Evolutionary conservation across 2,329 filamentous ascomycete genomes (phyloP).

Genomic region (Leptodontidium sp.): DNA sequence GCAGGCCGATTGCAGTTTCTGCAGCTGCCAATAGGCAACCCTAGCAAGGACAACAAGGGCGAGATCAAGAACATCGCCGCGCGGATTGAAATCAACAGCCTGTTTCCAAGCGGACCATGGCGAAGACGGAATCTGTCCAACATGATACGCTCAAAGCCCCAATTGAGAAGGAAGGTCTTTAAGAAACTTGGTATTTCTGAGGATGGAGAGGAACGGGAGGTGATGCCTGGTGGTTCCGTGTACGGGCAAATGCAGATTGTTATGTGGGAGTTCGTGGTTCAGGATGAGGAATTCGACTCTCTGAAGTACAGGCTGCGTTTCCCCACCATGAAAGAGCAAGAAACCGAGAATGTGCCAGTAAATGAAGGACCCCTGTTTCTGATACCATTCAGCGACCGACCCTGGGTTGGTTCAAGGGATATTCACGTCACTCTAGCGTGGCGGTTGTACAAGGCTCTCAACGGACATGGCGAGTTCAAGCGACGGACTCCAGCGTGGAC

Average conservation of each 20-base stretch:
- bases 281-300: background rate
- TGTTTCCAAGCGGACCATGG: background rate
- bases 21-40: conserved; percentile 5
- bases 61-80: background rate
- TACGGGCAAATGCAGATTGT: too few species aligned
- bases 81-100: background rate
- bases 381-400: background rate
- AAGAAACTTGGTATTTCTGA: too few species aligned
- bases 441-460: background rate
- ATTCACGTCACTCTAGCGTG: background rate
- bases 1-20: conserved; percentile 4
- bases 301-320: background rate
- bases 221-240: too few species aligned
- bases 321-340: background rate
- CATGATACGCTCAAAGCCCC: background rate
- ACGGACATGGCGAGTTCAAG: too few species aligned
- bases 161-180: too few species aligned
- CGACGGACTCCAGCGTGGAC: too few species aligned
- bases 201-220: too few species aligned
- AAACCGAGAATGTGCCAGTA: too few species aligned
- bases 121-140: background rate
- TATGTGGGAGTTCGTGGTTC: too few species aligned
- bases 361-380: background rate
- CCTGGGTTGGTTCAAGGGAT: background rate
- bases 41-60: background rate